Base-by-base conservation (phyloP, 2,329 filamentous ascomycete species). In the Xylariaceae sp. region DNA sequence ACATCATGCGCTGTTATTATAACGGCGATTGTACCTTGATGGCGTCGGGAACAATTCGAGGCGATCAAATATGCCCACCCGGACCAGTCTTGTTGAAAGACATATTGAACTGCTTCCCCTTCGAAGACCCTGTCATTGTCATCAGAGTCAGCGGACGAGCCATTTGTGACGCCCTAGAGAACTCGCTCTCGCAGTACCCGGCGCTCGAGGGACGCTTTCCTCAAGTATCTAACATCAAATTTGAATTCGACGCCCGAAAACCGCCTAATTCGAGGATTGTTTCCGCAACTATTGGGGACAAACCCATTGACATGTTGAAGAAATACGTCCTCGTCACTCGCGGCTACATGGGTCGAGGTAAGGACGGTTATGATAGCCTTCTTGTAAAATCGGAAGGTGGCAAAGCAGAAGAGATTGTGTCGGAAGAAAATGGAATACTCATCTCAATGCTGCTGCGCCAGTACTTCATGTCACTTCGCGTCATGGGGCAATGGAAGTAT, bases 101-200 rank as follows among this genome's bases (percentile, higher is more conserved):
- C 63, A 82, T 95, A n/a, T 82, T 91, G 51, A 88, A 89, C 46
- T 96, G 90, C 65, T 96, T 96, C 60, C 92, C 92, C 0, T 96
- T 97, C 61, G 91, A 96, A 66, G 91, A 96, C 58, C 90, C 91
- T 0, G 88, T 92, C 1, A 87, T 96, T 0, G 82, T 95, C 4
- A 75, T 96, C 54, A 81, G 80, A 33, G 78, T 90, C 5, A 83
- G 75, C 0, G 92, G 92, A 0, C 76, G 83, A 60, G 87, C 86
- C 1, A 82, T 97, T 31, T 76, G 86, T 63, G 86, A 84, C n/a
- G 91, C 91, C 0, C 70, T 96, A 2, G 91, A 96, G 68, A 96
- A 96, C 61, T 84, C 87, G 0, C 85, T 97, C 0, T 87, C 84
- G 40, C 80, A 83, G 61, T 89, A 94, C 56, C 92, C 91, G 0